Percentiles rank a stretch among this genome's conserved stretches.
Evolutionary conservation across 2,329 filamentous ascomycete genomes (phyloP).

Genomic region (Aspergillus costaricaensis): DNA sequence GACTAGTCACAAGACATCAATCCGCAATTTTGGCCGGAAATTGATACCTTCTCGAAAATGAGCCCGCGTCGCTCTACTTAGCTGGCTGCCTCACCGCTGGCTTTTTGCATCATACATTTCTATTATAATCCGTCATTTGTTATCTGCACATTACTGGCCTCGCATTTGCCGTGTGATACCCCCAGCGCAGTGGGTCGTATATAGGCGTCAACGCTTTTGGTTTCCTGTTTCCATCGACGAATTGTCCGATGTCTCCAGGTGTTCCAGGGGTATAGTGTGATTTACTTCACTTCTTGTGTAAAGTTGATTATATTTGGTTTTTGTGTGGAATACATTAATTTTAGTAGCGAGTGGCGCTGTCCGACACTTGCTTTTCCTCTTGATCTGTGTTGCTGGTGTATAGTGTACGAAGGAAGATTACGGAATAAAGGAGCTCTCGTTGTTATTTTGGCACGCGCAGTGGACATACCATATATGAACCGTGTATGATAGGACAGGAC

Average conservation of each 20-base stretch:
- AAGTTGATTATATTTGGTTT: background rate
- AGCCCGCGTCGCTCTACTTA: background rate
- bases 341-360: background rate
- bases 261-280: constrained; percentile 6
- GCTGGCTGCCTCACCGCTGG: background rate
- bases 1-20: constrained; percentile 34
- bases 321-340: background rate
- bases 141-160: constrained; percentile 12
- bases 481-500: too few relatives aligned
- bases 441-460: background rate
- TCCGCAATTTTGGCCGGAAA: constrained; percentile 41
- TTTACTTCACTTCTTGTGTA: constrained; percentile 1
- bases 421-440: background rate
- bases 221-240: constrained; percentile 8
- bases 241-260: background rate
- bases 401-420: background rate
- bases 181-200: constrained; percentile 25
- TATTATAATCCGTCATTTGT: background rate
- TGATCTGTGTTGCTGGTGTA: background rate
- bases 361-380: background rate
- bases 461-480: background rate
- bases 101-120: background rate
- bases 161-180: constrained; percentile 26
- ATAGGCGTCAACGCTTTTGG: constrained; percentile 26
- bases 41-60: constrained; percentile 32